phyloP scores from a whole-genome alignment of 2,329 filamentous ascomycete species.

The Hypoxylon rubiginosum region DNA sequence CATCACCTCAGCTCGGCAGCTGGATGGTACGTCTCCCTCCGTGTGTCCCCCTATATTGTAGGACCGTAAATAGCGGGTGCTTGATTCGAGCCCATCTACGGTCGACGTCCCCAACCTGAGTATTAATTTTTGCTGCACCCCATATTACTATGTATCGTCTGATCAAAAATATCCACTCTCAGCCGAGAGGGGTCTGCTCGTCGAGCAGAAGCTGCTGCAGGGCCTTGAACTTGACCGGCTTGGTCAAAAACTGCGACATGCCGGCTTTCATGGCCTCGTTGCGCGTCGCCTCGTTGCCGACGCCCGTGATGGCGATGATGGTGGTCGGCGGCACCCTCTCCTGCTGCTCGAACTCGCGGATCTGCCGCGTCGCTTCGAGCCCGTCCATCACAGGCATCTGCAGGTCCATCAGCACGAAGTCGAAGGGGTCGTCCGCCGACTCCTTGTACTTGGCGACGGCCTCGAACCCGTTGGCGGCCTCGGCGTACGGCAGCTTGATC shows the following conservation, averaged over 20 bases:
- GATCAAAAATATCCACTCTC: too few relatives aligned
- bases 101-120: too few relatives aligned
- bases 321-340: conserved; percentile 59
- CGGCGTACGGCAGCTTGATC: conserved; percentile 57
- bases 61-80: too few relatives aligned
- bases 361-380: conserved; percentile 62
- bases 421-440: conserved; percentile 48
- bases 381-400: conserved; percentile 70
- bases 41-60: too few relatives aligned
- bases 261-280: conserved; percentile 58
- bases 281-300: conserved; percentile 63
- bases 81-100: too few relatives aligned
- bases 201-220: conserved; percentile 37
- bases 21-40: too few relatives aligned
- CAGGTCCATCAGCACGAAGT: conserved; percentile 62
- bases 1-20: too few relatives aligned
- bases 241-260: conserved; percentile 42
- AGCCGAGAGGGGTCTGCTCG: conserved; percentile 12
- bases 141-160: too few relatives aligned
- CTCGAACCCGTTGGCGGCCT: conserved; percentile 62
- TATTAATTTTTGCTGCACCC: too few relatives aligned
- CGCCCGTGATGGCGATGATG: conserved; percentile 66
- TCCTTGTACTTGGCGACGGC: conserved; percentile 60
- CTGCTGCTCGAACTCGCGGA: conserved; percentile 63
- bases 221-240: conserved; percentile 41